Evolutionary conservation across 2,329 filamentous ascomycete species (phyloP), one percentile per base, ranked within the genome.

Genomic region (Xylariaceae sp.): DNA sequence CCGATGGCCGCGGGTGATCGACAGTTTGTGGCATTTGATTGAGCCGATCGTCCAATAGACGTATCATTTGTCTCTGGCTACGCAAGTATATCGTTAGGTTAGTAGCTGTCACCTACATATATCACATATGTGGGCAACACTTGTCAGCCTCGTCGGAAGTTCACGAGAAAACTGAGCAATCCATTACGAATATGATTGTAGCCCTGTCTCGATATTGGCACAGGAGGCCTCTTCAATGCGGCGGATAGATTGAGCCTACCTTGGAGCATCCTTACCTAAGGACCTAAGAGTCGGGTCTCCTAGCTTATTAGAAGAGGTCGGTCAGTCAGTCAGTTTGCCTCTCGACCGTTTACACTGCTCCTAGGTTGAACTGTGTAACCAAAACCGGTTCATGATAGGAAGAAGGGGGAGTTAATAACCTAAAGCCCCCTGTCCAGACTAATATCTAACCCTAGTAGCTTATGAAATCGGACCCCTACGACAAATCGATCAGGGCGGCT

Each of bases 41-140:
- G 56, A 56, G 57, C 44, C 54, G 60, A 62, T 62, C 60, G 52
- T 58, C 60, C 60, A 62, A 62, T 62, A 62, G 48, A 56, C 48
- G 44, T 44, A 41, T 52, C 47, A 47, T 7, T 44, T 21, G 43
- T 21, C 21, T 21, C 21, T 21, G 7, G 40, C 50, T 42, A 43
- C 48, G 45, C 60, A 54, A 6, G 20, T 44, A 26, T 29, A 49
- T 46, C 42, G 57, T 4, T 37, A 37, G 32, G 32, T 37, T 37
- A 14, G 32, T 16, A 10, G 14, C 32, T 37, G 12, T 37, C 32
- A 37, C 32, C 32, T 37, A 37, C 32, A 37, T 37, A 37, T 12
- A 10, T 37, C 5, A n/a, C n/a, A 37, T 37, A 10, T 3, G 32
- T 37, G 14, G 32, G 5, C 32, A 16, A 37, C 32, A 10, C 32